Evolutionary conservation across 176 grass and related monocot species (phyloP), one percentile per base, ranked within the genome.

Genomic region (Neostapfia colusana): DNA sequence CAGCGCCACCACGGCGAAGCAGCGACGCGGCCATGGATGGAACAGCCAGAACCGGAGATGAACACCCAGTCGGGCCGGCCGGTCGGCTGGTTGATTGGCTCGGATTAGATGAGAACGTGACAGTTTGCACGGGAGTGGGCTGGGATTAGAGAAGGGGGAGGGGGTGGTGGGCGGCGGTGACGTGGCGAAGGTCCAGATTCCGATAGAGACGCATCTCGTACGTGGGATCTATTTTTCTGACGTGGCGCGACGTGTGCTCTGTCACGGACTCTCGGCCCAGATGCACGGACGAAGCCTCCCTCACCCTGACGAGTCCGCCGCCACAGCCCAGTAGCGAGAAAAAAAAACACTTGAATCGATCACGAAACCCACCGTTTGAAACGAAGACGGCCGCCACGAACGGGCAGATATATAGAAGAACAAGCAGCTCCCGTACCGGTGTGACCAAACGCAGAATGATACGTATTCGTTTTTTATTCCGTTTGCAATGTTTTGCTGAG

Each of bases 1-100:
- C 43, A 5, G 63, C 63, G 54, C 54, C 57, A 17, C 54, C 57
- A 17, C 69, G 63, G 27, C 71, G 86, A 26, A 84, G 70, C 65
- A 88, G 46, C 57, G 48, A 76, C 2, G 71, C 21, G 48, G 81
- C 86, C 86, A 88, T 88, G 70, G 81, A 75, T 17, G 46, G 46
- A 35, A 24, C 17, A 40, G 15, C 28, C 41, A 8, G 61, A 39
- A 60, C 23, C 28, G 59, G 28, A 10, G 4, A n/a, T 41, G 68
- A 28, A 69, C 2, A 26, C 61, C 14, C 23, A 39, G 31, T 36
- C 24, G 24, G 13, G 18, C 13, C 50, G 7, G 68, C 39, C 66
- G 4, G 68, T 26, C 35, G 53, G 3, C 3, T 31, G 31, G 31
- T 3, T 31, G 31, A 54, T 54, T 54, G 55, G 61, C 38, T 70